Evolutionary conservation across 306 rosid species (phyloP).

Genomic region (Begonia peltatifolia): DNA sequence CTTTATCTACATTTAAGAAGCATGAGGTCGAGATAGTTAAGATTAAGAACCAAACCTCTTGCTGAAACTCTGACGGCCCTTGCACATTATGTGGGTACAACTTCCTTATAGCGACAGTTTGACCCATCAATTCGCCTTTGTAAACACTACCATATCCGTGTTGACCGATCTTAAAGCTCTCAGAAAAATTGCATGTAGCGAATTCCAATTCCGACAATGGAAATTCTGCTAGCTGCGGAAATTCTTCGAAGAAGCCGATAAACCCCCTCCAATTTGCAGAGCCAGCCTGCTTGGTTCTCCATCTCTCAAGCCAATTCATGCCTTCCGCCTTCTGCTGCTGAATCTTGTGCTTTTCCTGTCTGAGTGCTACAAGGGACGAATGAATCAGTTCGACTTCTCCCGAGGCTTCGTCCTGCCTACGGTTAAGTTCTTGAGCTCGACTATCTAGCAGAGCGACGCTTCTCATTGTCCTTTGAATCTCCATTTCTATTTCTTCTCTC

Average conservation of each 20-base stretch:
- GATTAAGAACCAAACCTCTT: constrained; percentile 30
- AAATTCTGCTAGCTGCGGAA: constrained; percentile 49
- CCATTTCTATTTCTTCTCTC: constrained; percentile 28
- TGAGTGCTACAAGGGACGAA: constrained; percentile 45
- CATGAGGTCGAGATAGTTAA: too few relatives aligned
- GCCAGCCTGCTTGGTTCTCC: constrained; percentile 50
- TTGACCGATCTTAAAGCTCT: constrained; percentile 52
- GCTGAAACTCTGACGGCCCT: constrained; percentile 53
- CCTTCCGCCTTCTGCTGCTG: constrained; percentile 54
- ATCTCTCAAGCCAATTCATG: constrained; percentile 51
- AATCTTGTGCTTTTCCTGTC: constrained; percentile 52
- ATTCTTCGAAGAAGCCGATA: constrained; percentile 31
- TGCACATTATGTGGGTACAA: constrained; percentile 45
- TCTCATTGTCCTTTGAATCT: constrained; percentile 43
- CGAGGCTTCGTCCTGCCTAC: constrained; percentile 37
- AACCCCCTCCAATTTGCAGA: constrained; percentile 28
- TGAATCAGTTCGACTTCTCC: constrained; percentile 44
- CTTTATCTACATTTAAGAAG: too few relatives aligned
- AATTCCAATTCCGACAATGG: constrained; percentile 50
- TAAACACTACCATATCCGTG: constrained; percentile 67
- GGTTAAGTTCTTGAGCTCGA: constrained; percentile 42
- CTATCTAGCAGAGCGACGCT: constrained; percentile 45
- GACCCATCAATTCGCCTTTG: constrained; percentile 77
- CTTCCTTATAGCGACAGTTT: constrained; percentile 64
- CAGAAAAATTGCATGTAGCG: constrained; percentile 75